phyloP scores from a whole-genome alignment of 2,329 filamentous ascomycete genomes.

The Penicillium sp. region DNA sequence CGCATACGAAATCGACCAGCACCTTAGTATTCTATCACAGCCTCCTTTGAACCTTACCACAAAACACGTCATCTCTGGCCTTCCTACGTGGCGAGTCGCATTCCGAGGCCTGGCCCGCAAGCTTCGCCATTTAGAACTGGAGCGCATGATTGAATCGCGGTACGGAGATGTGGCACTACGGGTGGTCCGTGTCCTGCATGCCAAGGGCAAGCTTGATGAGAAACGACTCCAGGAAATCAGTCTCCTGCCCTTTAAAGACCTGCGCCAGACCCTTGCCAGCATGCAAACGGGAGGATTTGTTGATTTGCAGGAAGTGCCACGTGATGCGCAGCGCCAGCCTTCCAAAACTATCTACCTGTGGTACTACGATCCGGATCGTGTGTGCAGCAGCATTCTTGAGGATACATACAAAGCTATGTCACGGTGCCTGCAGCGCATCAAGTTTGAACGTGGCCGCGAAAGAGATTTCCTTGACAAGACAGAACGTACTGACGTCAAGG shows the following conservation, averaged over 20 bases:
- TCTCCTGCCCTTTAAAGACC: conserved; percentile 79
- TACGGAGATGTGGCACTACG: conserved; percentile 76
- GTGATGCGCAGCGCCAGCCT: conserved; percentile 76
- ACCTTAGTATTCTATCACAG: conserved; percentile 51
- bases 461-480: conserved; percentile 74
- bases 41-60: conserved; percentile 40
- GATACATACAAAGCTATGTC: conserved; percentile 88
- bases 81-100: conserved; percentile 78
- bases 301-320: conserved; percentile 90
- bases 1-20: conserved; percentile 38
- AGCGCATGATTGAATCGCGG: conserved; percentile 73
- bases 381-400: conserved; percentile 68
- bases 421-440: conserved; percentile 75
- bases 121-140: conserved; percentile 74
- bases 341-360: conserved; percentile 86
- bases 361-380: conserved; percentile 79
- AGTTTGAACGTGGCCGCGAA: conserved; percentile 70
- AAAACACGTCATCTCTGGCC: conserved; percentile 45
- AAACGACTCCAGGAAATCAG: conserved; percentile 78
- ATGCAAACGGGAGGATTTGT: conserved; percentile 85
- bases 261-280: conserved; percentile 77
- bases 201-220: conserved; percentile 92
- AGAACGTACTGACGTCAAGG: conserved; percentile 80
- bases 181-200: conserved; percentile 77
- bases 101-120: conserved; percentile 69